phyloP scores from a whole-genome alignment of 805 yeast species.

The Kregervanrija delftensis region DNA sequence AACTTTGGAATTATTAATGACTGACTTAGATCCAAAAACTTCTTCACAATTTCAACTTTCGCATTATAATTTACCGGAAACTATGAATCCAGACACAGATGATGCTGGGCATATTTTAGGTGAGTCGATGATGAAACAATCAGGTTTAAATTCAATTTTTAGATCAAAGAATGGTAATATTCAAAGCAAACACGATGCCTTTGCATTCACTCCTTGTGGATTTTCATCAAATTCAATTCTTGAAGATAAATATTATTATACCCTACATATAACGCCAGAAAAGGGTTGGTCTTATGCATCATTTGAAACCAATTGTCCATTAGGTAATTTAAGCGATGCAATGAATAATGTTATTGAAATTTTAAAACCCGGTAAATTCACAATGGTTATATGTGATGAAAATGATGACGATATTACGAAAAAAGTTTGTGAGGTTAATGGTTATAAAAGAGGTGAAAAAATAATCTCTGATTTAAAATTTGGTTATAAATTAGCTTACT shows the following conservation, averaged over 20 bases:
- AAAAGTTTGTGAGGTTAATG: conserved; percentile 29
- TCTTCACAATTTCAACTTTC: conserved; percentile 47
- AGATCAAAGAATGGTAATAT: not conserved
- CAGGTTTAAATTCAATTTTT: conserved; percentile 55
- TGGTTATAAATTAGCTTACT: conserved; percentile 65
- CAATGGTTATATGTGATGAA: conserved; percentile 21
- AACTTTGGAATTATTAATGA: conserved; percentile 88
- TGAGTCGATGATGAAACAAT: conserved; percentile 50
- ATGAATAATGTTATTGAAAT: conserved; percentile 52
- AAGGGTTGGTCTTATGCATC: conserved; percentile 93
- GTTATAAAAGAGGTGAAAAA: conserved; percentile 59
- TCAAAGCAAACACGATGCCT: conserved; percentile 61
- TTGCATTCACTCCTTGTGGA: conserved; percentile 91
- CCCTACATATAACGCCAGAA: conserved; percentile 93
- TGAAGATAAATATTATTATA: conserved; percentile 53
- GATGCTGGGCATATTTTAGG: conserved; percentile 82
- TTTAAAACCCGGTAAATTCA: conserved; percentile 69
- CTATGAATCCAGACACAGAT: conserved; percentile 42
- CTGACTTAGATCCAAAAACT: conserved; percentile 55
- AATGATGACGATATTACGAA: not conserved
- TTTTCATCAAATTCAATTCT: conserved; percentile 82
- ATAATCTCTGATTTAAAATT: conserved; percentile 65
- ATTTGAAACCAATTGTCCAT: conserved; percentile 80
- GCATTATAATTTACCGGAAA: conserved; percentile 21
- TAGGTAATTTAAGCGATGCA: conserved; percentile 33